Conservation (phyloP, 1,139 yeast species). For the Pichia sp. region DNA sequence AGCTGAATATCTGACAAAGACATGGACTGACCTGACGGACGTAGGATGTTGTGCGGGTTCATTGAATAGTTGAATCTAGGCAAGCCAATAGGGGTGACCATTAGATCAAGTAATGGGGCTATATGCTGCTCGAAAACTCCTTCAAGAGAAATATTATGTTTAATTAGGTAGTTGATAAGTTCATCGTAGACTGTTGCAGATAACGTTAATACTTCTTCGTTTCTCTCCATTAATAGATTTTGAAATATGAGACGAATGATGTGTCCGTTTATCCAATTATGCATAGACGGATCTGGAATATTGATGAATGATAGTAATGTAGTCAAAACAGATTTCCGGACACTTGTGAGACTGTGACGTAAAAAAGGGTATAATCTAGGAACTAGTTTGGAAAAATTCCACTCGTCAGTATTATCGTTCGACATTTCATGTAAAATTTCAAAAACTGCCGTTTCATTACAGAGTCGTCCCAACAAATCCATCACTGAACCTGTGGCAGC, state of each 20-base stretch:
- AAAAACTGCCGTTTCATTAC: constrained; percentile 76
- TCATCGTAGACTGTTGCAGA: constrained; percentile 62
- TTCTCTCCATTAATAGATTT: constrained; percentile 85
- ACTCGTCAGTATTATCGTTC: constrained; percentile 33
- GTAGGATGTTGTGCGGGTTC: constrained; percentile 68
- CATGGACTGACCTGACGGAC: constrained; percentile 70
- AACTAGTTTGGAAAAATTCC: constrained; percentile 69
- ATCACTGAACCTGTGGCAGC: constrained; percentile 95
- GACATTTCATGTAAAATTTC: constrained; percentile 67
- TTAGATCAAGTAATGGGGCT: constrained; percentile 59
- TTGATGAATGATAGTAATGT: constrained; percentile 76
- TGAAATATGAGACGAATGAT: constrained; percentile 76
- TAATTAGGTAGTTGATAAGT: constrained; percentile 47
- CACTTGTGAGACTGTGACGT: constrained; percentile 90
- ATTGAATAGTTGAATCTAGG: constrained; percentile 84
- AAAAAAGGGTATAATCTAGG: constrained; percentile 90
- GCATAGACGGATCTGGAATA: constrained; percentile 60
- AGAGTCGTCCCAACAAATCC: constrained; percentile 86
- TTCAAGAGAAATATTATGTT: constrained; percentile 38
- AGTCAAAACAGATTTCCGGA: constrained; percentile 80
- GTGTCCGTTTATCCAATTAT: constrained; percentile 75
- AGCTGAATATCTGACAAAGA: constrained; percentile 31
- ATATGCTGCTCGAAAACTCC: constrained; percentile 50
- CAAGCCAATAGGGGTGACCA: constrained; percentile 93
- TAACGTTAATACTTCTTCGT: constrained; percentile 61